Evolutionary conservation across 805 yeast genomes (phyloP).

Genomic region (Starmerella gropengiesseri): DNA sequence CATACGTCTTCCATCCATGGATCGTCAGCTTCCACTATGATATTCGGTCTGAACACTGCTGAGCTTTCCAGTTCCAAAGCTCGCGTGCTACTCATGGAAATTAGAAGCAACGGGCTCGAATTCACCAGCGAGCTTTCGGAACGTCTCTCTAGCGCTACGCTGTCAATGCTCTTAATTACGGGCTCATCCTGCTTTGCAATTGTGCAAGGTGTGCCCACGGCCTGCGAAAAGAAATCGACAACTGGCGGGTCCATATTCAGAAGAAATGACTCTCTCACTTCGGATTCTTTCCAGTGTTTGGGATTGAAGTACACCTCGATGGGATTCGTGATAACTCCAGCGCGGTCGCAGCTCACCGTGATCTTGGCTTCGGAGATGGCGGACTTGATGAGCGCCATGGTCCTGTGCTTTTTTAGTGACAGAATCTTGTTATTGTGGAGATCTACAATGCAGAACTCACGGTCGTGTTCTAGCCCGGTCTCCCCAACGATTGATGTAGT

Average conservation of each 20-base stretch:
- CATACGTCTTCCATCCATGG: constrained; percentile 36
- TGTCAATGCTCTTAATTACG: constrained; percentile 10
- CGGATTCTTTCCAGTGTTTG: constrained; percentile 8
- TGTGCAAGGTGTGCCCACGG: constrained; percentile 31
- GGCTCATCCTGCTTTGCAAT: constrained; percentile 25
- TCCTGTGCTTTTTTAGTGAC: constrained; percentile 29
- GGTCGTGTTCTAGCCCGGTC: constrained; percentile 34
- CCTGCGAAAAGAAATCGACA: constrained; percentile 27
- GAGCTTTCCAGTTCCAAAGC: constrained; percentile 16
- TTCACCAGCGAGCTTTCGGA: constrained; percentile 27
- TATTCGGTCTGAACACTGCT: constrained; percentile 33
- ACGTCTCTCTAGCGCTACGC: background rate
- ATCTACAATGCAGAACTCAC: constrained; percentile 33
- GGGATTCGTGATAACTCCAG: background rate
- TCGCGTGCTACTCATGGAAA: constrained; percentile 29
- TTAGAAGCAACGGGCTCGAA: constrained; percentile 34
- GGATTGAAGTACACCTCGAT: constrained; percentile 9
- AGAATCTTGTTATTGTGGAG: constrained; percentile 26
- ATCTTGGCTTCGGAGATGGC: constrained; percentile 14
- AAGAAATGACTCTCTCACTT: background rate
- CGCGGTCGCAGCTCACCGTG: background rate
- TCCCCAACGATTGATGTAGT: constrained; percentile 21
- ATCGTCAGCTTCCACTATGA: constrained; percentile 25
- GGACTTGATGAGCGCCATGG: constrained; percentile 33
- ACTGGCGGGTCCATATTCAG: constrained; percentile 21